phyloP scores from a whole-genome alignment of 306 rosid genomes.

The Cucumis sativus region Cucumber_9930_V3 NC_026656.2:16917001-16917500 shows the following conservation, averaged over 20 bases:
- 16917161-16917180: background rate
- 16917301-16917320: slow-evolving; percentile 18
- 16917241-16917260: slow-evolving; percentile 26
- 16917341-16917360: too few species aligned
- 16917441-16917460: too few species aligned
- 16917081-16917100: background rate
- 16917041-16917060: background rate
- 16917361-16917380: too few species aligned
- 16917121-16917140: background rate
- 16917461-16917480: too few species aligned
- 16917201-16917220: background rate
- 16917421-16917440: too few species aligned
- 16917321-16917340: too few species aligned
- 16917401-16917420: too few species aligned
- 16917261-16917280: slow-evolving; percentile 21
- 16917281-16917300: slow-evolving; percentile 21
- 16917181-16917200: background rate
- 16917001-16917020: background rate
- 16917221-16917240: slow-evolving; percentile 46
- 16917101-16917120: background rate
- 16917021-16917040: background rate
- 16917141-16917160: background rate
- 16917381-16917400: too few species aligned
- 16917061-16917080: background rate
- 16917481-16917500: too few species aligned